These are phyloP conservation scores for Cryptosporidium ubiquitum DNA, from an alignment of 169 alveolate species.

Conservation along the genomic window DNA sequence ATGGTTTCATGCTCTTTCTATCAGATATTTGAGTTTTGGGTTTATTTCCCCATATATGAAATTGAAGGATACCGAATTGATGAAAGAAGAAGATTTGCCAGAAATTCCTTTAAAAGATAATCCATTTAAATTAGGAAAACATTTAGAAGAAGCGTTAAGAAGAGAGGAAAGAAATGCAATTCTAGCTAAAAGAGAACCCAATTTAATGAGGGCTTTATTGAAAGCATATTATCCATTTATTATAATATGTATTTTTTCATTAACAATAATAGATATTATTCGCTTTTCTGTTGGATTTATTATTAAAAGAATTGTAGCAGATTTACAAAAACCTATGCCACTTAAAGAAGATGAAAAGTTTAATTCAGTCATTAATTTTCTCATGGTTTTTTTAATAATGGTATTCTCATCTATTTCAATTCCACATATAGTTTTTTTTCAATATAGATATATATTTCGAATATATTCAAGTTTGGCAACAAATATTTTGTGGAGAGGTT, in stretches of 20 bases:
- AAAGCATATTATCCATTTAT: constrained; percentile 57
- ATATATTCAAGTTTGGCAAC: constrained; percentile 65
- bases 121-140: constrained; percentile 42
- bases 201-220: constrained; percentile 55
- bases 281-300: constrained; percentile 59
- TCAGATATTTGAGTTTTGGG: constrained; percentile 59
- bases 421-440: constrained; percentile 61
- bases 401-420: constrained; percentile 42
- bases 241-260: constrained; percentile 35
- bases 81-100: constrained; percentile 62
- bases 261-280: constrained; percentile 36
- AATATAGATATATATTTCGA: constrained; percentile 49
- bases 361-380: constrained; percentile 32
- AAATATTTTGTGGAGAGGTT: constrained; percentile 64
- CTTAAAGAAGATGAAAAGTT: not conserved
- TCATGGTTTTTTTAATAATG: constrained; percentile 44
- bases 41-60: constrained; percentile 64
- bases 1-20: constrained; percentile 55
- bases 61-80: constrained; percentile 23
- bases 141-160: constrained; percentile 29
- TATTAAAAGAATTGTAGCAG: constrained; percentile 49
- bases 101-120: constrained; percentile 50
- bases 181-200: constrained; percentile 36
- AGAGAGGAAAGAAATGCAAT: constrained; percentile 39
- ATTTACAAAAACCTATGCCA: constrained; percentile 69